Evolutionary conservation across 2,329 filamentous ascomycete genomes (phyloP), one percentile per base, ranked within the genome.

Genomic region (Plectosphaerella plurivora): DNA sequence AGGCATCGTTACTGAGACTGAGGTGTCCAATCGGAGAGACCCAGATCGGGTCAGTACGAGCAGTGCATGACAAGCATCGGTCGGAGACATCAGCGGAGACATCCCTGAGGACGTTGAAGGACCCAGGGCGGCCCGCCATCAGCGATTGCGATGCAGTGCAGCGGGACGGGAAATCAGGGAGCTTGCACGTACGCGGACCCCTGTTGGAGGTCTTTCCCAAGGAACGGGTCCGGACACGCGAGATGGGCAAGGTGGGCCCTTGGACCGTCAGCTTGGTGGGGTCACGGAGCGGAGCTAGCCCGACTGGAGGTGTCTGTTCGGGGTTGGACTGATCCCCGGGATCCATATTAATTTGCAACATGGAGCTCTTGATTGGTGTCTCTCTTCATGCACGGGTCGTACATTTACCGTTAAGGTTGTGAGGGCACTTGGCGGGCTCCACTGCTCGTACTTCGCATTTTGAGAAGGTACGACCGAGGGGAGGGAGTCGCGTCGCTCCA

Each of bases 371-470:
- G 37, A 50, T 50, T 50, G 48, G 48, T 5, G 11, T 18, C 33
- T 44, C 22, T 22, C 22, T 28, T n/a, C 33, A 50, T 50, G 48
- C 48, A 50, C 36, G 37, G 22, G 22, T 50, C 47, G 47, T 49
- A 49, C 35, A 36, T 49, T 37, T 42, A 33, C 28, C 9, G 28
- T 33, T 33, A 33, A 33, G 33, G 12, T 14, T 24, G 15, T 45
- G 12, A 45, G 14, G 42, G 20, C 6, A 18, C 42, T 20, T 45
- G 44, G 11, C 44, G 25, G 44, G 28, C 28, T 33, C 28, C 28
- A 46, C 24, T 28, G 25, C 47, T 49, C 47, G 47, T 49, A 49
- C 47, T 49, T 49, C 33, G 35, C 47, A 25, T 28, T 41, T 49
- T 49, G 18, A 10, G 7, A 39, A n/a, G 36, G 37, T 24, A 35